Base-by-base conservation (phyloP, 148 eudicot genomes). In the Nyssa sinensis region DNA sequence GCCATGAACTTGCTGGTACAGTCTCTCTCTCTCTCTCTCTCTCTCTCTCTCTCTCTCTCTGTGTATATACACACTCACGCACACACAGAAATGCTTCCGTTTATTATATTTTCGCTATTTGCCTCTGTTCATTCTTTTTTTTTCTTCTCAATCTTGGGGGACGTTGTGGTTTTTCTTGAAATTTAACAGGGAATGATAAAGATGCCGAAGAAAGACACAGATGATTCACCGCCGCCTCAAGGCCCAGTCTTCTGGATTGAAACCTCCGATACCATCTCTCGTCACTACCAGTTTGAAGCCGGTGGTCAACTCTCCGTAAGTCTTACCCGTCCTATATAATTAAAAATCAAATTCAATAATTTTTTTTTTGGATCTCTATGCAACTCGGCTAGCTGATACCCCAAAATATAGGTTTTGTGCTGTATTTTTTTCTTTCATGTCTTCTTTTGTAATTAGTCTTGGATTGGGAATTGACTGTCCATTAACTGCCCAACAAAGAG, bases 231-330 rank as follows among this genome's bases (percentile, higher is more conserved):
- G 59, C 74, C 83, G 14, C 41, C 65, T 23, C 78, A 68, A 60
- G 67, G 33, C 21, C 84, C 93, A 14, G 72, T 87, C 29, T 81
- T 74, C 34, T 94, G 98, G 98, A 77, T 87, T 73, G 98, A 94
- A 62, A 88, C 83, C 57, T 91, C 91, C 39, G 93, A 91, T 17
- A 82, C 95, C 11, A 55, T 90, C 62, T 86, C 89, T 71, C 91
- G 84, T 44, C 89, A 71, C 9, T 92, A 81, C 75, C 86, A 89
- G 32, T 94, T 94, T 71, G 78, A 87, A 73, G 79, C 87, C 11
- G 67, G 74, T 51, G 90, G 93, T 32, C 84, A 78, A 74, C 88
- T 92, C 31, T 87, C 90, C 12, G 95, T 93, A 24, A 79, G 86
- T 73, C 67, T 53, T 60, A 60, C 13, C 12, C 51, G 0, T 55